Base-by-base conservation (phyloP, 495 filamentous ascomycete species). In the Xylaria palmicola region DNA sequence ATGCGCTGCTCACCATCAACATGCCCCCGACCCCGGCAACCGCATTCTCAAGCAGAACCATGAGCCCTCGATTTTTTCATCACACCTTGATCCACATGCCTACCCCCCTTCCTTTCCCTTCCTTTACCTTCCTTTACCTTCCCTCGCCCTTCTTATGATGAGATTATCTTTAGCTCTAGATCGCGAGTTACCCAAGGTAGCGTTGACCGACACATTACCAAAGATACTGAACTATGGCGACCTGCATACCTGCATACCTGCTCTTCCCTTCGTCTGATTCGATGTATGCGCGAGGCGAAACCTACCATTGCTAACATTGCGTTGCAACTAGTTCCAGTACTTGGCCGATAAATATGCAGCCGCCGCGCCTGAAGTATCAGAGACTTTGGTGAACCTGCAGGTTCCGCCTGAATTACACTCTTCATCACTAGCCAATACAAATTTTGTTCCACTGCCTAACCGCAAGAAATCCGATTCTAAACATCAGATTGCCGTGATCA, bases 131-230 rank as follows among this genome's bases (percentile, higher is more conserved):
- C 26, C 10, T 15, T 60, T 61, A 40, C 52, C 45, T 63, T 60
- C 52, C 50, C 56, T 50, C 73, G 62, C 56, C 64, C 26, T 47
- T 57, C 47, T 69, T 65, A 84, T 86, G 87, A 88, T 85, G 81
- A 84, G 65, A 75, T 65, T 53, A 73, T 50, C 61, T 65, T 86
- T 88, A 88, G 85, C 85, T 88, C 85, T 88, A 88, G 85, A 89
- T 83, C 86, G 84, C 77, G 74, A 88, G 84, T 77, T 81, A 76
- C 74, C 60, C 60, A 66, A 71, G 71, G 75, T 76, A 70, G 73
- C 76, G 63, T 24, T 74, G 84, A 85, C 70, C 78, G 83, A 86
- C 64, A 84, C 68, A 43, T 60, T 71, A 53, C 66, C 68, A 65
- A 61, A 72, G 40, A 71, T 73, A 64, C 72, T 72, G 66, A 72